Evolutionary conservation across 1,139 yeast genomes (phyloP).

Genomic region (Saccharomyces hybrid): DNA sequence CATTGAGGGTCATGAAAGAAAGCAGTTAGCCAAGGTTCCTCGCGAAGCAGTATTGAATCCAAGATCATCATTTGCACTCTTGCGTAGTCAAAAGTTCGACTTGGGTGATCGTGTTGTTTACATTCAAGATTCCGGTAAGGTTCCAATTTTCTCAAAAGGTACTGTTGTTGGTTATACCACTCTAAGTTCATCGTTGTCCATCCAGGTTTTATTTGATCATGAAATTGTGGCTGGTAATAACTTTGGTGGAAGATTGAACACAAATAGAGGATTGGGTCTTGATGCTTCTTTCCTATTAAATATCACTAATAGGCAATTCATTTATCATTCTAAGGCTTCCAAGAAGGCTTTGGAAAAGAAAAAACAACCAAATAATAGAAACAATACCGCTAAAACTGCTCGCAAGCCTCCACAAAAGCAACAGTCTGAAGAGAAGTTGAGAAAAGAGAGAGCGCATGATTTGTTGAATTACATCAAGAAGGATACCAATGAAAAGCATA

Average conservation of each 20-base stretch:
- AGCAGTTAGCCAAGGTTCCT: constrained; percentile 76
- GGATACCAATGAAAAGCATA: constrained; percentile 10
- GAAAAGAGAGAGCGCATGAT: constrained; percentile 25
- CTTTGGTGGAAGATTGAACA: constrained; percentile 65
- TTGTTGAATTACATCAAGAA: constrained; percentile 24
- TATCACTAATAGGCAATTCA: constrained; percentile 63
- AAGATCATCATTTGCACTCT: constrained; percentile 58
- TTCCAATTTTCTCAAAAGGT: constrained; percentile 82
- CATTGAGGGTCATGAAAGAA: constrained; percentile 39
- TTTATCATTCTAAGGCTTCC: constrained; percentile 67
- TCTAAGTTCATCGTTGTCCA: constrained; percentile 44
- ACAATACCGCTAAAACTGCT: constrained; percentile 3
- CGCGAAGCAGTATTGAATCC: constrained; percentile 78
- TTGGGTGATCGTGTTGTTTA: constrained; percentile 89
- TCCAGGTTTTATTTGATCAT: constrained; percentile 73
- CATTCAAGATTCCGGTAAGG: constrained; percentile 83
- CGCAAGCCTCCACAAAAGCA: constrained; percentile 5
- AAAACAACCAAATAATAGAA: constrained; percentile 7
- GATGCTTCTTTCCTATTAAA: constrained; percentile 81
- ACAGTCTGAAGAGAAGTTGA: constrained; percentile 11
- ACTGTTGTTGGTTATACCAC: constrained; percentile 79
- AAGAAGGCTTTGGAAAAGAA: constrained; percentile 30
- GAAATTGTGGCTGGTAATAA: constrained; percentile 78
- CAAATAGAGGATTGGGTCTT: constrained; percentile 77
- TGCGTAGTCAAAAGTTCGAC: constrained; percentile 68